Evolutionary conservation across 768 basidiomycete genomes (phyloP).

Genomic region (Trametes elegans): DNA sequence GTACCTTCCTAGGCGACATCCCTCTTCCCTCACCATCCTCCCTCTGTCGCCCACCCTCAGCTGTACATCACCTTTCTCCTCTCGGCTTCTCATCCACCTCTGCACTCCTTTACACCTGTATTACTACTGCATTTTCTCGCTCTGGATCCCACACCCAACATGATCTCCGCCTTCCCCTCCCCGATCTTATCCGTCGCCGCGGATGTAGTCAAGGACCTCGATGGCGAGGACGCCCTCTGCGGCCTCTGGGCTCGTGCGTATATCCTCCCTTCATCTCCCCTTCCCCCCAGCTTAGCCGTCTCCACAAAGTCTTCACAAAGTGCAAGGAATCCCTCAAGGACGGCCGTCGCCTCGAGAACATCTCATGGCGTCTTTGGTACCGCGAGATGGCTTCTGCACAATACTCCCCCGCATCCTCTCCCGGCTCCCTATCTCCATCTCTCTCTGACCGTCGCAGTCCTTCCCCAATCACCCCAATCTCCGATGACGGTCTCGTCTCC

Average conservation of each 20-base stretch:
- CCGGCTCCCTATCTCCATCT: constrained; percentile 28
- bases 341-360: constrained; percentile 82
- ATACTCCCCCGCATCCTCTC: constrained; percentile 29
- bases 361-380: constrained; percentile 85
- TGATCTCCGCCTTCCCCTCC: constrained; percentile 53
- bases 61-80: constrained; percentile 7
- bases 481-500: constrained; percentile 22
- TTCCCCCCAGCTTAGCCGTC: constrained; percentile 7
- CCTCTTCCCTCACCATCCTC: background rate
- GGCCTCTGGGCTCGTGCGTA: constrained; percentile 67
- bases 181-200: constrained; percentile 66
- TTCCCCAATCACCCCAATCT: constrained; percentile 32
- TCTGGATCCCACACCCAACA: constrained; percentile 4
- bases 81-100: constrained; percentile 7
- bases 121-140: constrained; percentile 12
- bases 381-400: constrained; percentile 51
- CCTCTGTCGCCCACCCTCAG: background rate
- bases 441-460: constrained; percentile 26
- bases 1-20: background rate
- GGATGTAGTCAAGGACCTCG: constrained; percentile 65
- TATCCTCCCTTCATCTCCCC: background rate
- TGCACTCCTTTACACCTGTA: constrained; percentile 9
- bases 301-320: constrained; percentile 70
- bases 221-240: constrained; percentile 64
- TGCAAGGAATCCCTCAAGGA: constrained; percentile 78